Evolutionary conservation across 371 early-diverging fungal species (phyloP).

Genomic region (Nematocida sp.): DNA sequence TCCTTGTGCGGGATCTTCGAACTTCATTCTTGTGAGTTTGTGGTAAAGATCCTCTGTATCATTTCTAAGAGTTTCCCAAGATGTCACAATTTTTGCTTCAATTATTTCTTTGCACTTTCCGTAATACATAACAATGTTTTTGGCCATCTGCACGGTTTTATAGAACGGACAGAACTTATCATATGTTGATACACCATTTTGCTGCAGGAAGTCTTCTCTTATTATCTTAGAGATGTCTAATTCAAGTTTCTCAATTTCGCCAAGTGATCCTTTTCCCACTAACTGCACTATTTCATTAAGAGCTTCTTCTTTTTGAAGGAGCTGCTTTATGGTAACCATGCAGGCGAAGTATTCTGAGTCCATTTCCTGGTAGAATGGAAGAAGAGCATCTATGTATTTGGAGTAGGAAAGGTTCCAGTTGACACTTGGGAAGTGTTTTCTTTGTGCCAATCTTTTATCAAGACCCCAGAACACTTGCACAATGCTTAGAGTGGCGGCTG

Average conservation of each 20-base stretch:
- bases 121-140: slow-evolving; percentile 92
- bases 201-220: slow-evolving; percentile 99
- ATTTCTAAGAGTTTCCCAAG: slow-evolving; percentile 89
- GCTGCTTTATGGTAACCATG: slow-evolving; percentile 88
- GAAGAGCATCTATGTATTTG: slow-evolving; percentile 91
- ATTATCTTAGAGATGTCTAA: slow-evolving; percentile 92
- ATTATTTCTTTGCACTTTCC: slow-evolving; percentile 72
- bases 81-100: slow-evolving; percentile 56
- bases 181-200: slow-evolving; percentile 97
- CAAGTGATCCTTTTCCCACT: slow-evolving; percentile 94
- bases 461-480: slow-evolving; percentile 99
- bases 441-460: slow-evolving; percentile 99
- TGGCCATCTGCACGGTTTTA: slow-evolving; percentile 93
- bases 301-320: slow-evolving; percentile 95
- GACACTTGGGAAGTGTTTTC: slow-evolving; percentile 99
- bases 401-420: slow-evolving; percentile 98
- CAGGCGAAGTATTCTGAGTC: slow-evolving; percentile 84
- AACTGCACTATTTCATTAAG: slow-evolving; percentile 97
- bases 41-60: slow-evolving; percentile 82
- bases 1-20: slow-evolving; percentile 68
- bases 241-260: slow-evolving; percentile 95
- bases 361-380: slow-evolving; percentile 83
- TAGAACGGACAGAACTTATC: slow-evolving; percentile 99
- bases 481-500: slow-evolving; percentile 92
- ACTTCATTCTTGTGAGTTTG: slow-evolving; percentile 96